These are phyloP conservation scores for Alternaria infectoria DNA, from an alignment of 2,329 filamentous ascomycete species.

Conservation along the genomic window DNA sequence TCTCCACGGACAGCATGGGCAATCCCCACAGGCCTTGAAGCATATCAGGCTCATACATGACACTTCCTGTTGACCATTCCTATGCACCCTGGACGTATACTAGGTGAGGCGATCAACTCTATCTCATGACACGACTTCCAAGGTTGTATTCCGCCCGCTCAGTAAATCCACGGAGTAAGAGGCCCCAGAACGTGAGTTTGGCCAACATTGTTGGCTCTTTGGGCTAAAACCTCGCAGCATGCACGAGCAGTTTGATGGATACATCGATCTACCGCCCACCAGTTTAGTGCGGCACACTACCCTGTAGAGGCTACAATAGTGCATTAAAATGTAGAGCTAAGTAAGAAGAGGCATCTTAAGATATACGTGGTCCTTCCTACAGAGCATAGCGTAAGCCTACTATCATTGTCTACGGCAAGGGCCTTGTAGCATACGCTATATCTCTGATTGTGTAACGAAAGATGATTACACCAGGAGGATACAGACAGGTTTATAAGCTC, in stretches of 20 bases:
- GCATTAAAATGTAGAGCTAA: rapidly evolving
- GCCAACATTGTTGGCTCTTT: too few relatives aligned
- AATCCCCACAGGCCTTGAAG: not conserved
- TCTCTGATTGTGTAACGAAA: not conserved
- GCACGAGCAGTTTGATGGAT: too few relatives aligned
- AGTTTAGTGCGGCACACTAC: not conserved
- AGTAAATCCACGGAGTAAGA: too few relatives aligned
- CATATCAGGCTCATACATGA: not conserved
- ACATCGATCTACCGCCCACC: not conserved
- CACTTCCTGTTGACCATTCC: too few relatives aligned
- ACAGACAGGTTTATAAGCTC: not conserved
- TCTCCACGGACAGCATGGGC: rapidly evolving
- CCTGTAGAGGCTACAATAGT: not conserved
- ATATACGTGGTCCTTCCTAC: not conserved
- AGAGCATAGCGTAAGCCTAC: not conserved
- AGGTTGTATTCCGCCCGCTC: too few relatives aligned
- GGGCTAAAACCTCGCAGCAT: too few relatives aligned
- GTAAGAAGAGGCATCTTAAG: not conserved
- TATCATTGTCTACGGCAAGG: not conserved
- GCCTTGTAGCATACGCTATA: not conserved
- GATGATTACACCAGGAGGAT: not conserved
- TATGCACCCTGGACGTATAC: too few relatives aligned
- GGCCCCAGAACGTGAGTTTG: too few relatives aligned
- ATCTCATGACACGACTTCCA: too few relatives aligned
- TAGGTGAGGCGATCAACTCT: too few relatives aligned